Percentiles rank a stretch among this genome's conserved stretches.
Conservation (phyloP, 2,329 filamentous ascomycete genomes). For the Arthrobotrys pseudoclavata region DNA sequence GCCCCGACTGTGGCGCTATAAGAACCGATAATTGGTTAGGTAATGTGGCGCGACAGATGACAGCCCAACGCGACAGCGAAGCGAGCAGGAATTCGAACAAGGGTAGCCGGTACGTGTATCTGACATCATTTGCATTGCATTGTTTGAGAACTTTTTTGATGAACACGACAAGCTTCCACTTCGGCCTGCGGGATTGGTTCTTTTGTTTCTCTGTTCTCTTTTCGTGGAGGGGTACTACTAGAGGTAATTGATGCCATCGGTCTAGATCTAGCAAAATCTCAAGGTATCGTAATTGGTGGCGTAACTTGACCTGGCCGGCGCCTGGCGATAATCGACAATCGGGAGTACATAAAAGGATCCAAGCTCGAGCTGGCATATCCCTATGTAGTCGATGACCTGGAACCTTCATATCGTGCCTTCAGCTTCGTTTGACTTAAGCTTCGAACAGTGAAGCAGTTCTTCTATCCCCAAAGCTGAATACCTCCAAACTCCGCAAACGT, state of each 20-base stretch:
- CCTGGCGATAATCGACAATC: conserved; percentile 7
- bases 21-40: background rate
- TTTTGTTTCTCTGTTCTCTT: background rate
- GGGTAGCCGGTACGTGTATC: conserved; percentile 44
- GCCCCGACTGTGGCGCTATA: conserved; percentile 31
- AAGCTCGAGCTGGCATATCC: background rate
- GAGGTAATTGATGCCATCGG: conserved; percentile 13
- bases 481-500: background rate
- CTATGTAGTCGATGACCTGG: background rate
- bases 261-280: background rate
- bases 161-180: conserved; percentile 37
- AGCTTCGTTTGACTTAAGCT: conserved; percentile 3
- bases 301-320: background rate
- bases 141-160: conserved; percentile 26
- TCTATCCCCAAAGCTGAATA: conserved; percentile 7
- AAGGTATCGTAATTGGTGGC: conserved; percentile 19
- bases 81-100: conserved; percentile 13
- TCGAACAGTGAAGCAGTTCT: background rate
- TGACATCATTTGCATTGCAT: conserved; percentile 54
- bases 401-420: background rate
- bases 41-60: conserved; percentile 12
- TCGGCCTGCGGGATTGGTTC: conserved; percentile 22
- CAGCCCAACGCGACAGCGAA: conserved; percentile 23
- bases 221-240: conserved; percentile 15
- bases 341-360: conserved; percentile 11